Evolutionary conservation across 2,329 filamentous ascomycete species (phyloP).

Genomic region (Herpotrichia juniperi): DNA sequence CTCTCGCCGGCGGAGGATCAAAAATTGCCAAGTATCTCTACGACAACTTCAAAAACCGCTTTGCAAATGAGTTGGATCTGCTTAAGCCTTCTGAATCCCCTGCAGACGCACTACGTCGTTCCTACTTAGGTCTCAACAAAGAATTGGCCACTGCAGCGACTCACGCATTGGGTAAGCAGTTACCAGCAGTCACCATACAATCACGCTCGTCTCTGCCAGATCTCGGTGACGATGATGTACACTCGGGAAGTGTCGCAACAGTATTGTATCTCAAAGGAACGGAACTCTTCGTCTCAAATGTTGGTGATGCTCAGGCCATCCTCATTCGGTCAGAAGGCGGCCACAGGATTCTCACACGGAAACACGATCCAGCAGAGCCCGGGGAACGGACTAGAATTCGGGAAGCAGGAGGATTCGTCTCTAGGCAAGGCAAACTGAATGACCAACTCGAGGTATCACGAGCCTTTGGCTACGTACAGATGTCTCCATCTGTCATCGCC

Average conservation of each 20-base stretch:
- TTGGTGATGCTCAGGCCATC: conserved; percentile 95
- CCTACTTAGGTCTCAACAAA: conserved; percentile 91
- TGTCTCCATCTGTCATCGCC: conserved; percentile 92
- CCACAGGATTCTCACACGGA: conserved; percentile 82
- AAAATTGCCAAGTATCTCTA: conserved; percentile 97
- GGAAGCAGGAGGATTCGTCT: conserved; percentile 94
- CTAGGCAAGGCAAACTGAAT: conserved; percentile 90
- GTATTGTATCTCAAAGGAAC: conserved; percentile 88
- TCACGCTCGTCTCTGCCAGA: conserved; percentile 76
- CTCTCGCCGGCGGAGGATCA: conserved; percentile 85
- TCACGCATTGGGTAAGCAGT: conserved; percentile 75
- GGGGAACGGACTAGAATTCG: conserved; percentile 86
- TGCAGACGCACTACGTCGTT: conserved; percentile 80
- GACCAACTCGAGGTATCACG: conserved; percentile 89
- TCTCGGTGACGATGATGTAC: conserved; percentile 86
- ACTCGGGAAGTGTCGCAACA: conserved; percentile 89
- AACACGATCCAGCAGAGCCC: conserved; percentile 90
- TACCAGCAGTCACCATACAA: conserved; percentile 49
- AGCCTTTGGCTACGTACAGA: conserved; percentile 91
- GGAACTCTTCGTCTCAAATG: conserved; percentile 92
- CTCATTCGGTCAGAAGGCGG: conserved; percentile 88
- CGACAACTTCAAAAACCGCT: conserved; percentile 89
- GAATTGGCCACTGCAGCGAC: conserved; percentile 86
- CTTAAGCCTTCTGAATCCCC: conserved; percentile 76
- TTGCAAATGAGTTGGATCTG: conserved; percentile 79